These are phyloP conservation scores for Mycosphaerella sp. DNA, from an alignment of 2,329 filamentous ascomycete genomes.

Conservation along the genomic window DNA sequence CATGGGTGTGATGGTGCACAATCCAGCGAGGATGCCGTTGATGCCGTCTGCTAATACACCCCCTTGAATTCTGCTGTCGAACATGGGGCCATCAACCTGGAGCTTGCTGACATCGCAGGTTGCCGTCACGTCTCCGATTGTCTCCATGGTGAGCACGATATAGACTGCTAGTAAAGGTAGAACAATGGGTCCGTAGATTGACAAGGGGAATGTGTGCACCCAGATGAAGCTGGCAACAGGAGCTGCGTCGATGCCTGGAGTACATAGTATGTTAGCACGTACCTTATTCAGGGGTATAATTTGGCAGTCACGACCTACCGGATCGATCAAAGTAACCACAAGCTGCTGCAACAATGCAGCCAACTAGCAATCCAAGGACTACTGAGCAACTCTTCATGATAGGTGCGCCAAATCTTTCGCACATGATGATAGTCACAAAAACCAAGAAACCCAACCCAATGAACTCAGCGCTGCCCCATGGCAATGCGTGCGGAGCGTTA, in stretches of 20 bases:
- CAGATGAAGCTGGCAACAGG: slow-evolving; percentile 70
- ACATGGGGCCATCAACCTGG: slow-evolving; percentile 63
- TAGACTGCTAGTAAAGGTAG: slow-evolving; percentile 58
- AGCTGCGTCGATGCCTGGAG: slow-evolving; percentile 62
- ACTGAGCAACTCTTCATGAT: slow-evolving; percentile 79
- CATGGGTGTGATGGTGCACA: slow-evolving; percentile 76
- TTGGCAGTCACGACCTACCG: slow-evolving; percentile 18
- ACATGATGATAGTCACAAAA: slow-evolving; percentile 71
- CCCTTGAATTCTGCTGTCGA: slow-evolving; percentile 72
- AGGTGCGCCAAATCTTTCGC: slow-evolving; percentile 72
- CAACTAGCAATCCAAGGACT: slow-evolving; percentile 65
- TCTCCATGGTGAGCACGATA: slow-evolving; percentile 69
- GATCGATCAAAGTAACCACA: slow-evolving; percentile 68
- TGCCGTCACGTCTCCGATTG: slow-evolving; percentile 52
- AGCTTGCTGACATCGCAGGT: slow-evolving; percentile 74
- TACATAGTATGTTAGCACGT: slow-evolving; percentile 62
- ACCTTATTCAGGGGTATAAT: not conserved
- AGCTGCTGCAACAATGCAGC: slow-evolving; percentile 72
- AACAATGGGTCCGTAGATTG: slow-evolving; percentile 65
- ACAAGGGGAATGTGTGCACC: slow-evolving; percentile 69
- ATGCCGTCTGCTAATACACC: slow-evolving; percentile 68
- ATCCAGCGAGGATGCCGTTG: slow-evolving; percentile 61
- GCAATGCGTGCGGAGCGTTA: slow-evolving; percentile 61
- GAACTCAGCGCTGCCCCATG: slow-evolving; percentile 72
- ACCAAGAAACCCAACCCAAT: slow-evolving; percentile 74